Evolutionary conservation across 1,284 basidiomycete species (phyloP).

Genomic region (Agroathelia rolfsii): DNA sequence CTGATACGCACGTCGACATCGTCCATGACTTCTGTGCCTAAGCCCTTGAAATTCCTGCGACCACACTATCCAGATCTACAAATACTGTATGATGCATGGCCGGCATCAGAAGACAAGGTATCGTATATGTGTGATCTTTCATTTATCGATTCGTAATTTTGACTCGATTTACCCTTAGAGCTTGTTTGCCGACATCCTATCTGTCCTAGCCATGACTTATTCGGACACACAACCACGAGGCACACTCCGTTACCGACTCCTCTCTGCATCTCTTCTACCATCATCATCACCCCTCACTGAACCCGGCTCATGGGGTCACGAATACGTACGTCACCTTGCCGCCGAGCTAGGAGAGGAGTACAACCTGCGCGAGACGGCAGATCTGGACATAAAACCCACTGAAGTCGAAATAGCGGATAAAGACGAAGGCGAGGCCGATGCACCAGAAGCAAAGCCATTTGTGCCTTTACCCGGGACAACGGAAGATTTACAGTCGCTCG

Average conservation of each 20-base stretch:
- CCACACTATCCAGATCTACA: constrained; percentile 91
- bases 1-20: constrained; percentile 95
- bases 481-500: constrained; percentile 72
- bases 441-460: constrained; percentile 14
- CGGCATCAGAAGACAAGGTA: constrained; percentile 72
- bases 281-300: constrained; percentile 63
- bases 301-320: constrained; percentile 96
- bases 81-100: constrained; percentile 73
- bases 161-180: constrained; percentile 38
- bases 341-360: constrained; percentile 96
- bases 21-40: constrained; percentile 99
- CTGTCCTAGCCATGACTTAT: constrained; percentile 99
- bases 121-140: constrained; percentile 11
- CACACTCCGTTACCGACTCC: constrained; percentile 85
- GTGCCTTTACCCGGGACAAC: constrained; percentile 41
- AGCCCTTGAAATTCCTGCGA: constrained; percentile 96
- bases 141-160: not conserved
- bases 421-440: constrained; percentile 17
- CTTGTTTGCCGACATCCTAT: constrained; percentile 96
- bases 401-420: constrained; percentile 22
- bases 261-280: constrained; percentile 66
- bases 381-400: constrained; percentile 24
- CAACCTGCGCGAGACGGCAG: constrained; percentile 43
- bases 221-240: constrained; percentile 93
- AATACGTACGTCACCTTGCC: constrained; percentile 96